phyloP scores from a whole-genome alignment of 2,329 filamentous ascomycete species.

The Pezicula carpinea region DNA sequence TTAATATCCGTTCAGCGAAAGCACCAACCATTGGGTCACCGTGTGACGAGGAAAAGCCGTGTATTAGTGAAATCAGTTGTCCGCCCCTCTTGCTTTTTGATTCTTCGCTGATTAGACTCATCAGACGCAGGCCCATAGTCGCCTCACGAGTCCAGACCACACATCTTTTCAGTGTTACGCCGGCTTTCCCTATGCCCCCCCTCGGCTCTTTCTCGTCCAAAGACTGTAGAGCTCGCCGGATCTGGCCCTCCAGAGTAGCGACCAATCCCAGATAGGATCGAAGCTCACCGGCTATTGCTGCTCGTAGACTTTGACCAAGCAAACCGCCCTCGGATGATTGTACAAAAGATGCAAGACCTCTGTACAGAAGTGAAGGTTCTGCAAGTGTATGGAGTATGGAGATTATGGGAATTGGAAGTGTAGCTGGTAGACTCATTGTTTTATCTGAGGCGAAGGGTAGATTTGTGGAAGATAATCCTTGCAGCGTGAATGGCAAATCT shows the following conservation, averaged over 20 bases:
- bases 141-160: conserved; percentile 97
- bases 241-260: conserved; percentile 88
- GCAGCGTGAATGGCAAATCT: conserved; percentile 87
- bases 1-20: conserved; percentile 85
- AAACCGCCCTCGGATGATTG: conserved; percentile 77
- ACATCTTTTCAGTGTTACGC: conserved; percentile 90
- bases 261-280: conserved; percentile 87
- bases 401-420: conserved; percentile 77
- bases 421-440: conserved; percentile 70
- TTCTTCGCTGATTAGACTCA: conserved; percentile 92
- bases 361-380: conserved; percentile 90
- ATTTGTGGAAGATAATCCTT: conserved; percentile 84
- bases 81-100: conserved; percentile 81
- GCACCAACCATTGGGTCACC: conserved; percentile 91
- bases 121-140: conserved; percentile 87
- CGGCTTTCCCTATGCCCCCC: conserved; percentile 73
- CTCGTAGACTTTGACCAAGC: conserved; percentile 86
- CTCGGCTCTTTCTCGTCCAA: conserved; percentile 65
- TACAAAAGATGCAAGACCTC: conserved; percentile 73
- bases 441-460: conserved; percentile 68
- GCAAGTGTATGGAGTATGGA: conserved; percentile 85
- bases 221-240: conserved; percentile 72
- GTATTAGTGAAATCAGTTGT: conserved; percentile 88
- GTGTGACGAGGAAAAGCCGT: conserved; percentile 87
- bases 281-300: conserved; percentile 79